These are phyloP conservation scores for Eucalyptus albens DNA, from an alignment of 345 rosid genomes.

Conservation along the genomic window DNA sequence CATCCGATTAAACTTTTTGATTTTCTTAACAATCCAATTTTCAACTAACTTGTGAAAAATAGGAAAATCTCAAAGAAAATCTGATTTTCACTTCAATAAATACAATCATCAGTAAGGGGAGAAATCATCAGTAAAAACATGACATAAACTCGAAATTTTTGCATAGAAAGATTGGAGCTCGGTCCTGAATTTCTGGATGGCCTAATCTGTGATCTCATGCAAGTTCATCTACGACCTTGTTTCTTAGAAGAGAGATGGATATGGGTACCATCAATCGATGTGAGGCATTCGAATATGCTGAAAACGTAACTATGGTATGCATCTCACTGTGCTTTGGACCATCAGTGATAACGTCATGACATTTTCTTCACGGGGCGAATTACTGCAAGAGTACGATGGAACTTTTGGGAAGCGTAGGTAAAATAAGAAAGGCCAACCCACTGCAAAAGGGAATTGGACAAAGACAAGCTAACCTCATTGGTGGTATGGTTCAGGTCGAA, in stretches of 20 bases:
- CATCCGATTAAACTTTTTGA: background rate
- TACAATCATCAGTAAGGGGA: rapidly evolving
- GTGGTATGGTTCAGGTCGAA: background rate
- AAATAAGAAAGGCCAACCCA: background rate
- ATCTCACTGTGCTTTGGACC: background rate
- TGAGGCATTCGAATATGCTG: too few species aligned
- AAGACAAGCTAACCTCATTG: background rate
- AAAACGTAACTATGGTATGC: too few species aligned
- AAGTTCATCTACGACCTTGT: background rate
- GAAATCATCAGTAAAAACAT: background rate
- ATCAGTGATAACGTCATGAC: background rate
- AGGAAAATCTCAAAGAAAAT: background rate
- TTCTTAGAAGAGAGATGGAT: background rate
- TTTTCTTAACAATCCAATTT: background rate
- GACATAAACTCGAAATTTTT: background rate
- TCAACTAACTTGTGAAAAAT: background rate
- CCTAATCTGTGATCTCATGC: rapidly evolving
- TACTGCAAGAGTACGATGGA: too few species aligned
- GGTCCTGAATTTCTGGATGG: background rate
- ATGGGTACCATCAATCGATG: background rate
- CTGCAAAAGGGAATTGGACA: background rate
- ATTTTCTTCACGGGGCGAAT: background rate
- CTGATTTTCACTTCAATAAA: background rate
- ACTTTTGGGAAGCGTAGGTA: background rate
- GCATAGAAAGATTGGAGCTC: background rate